Evolutionary conservation across 331 rosid species (phyloP).

Genomic region (Pyracantha coccinea): DNA sequence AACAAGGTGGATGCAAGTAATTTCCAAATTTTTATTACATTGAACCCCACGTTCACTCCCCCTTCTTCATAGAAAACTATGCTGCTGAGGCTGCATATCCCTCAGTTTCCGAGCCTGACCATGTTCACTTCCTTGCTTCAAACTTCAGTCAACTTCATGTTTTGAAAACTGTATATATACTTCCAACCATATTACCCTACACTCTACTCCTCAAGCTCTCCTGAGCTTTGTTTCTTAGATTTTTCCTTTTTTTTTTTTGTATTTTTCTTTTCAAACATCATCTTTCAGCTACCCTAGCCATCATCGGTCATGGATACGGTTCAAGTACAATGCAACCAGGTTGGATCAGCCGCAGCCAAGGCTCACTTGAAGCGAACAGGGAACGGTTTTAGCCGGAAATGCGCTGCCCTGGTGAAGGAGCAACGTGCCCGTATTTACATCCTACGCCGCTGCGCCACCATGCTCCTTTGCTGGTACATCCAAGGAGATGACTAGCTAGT

Average conservation of each 20-base stretch:
- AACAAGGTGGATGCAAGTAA: neutral
- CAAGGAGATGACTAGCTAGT: slow-evolving; percentile 66
- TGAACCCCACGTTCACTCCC: slow-evolving; percentile 46
- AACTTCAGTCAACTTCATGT: slow-evolving; percentile 26
- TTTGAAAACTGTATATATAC: slow-evolving; percentile 13
- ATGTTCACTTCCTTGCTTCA: slow-evolving; percentile 53
- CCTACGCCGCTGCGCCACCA: slow-evolving; percentile 87
- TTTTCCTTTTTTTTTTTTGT: neutral
- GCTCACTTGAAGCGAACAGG: slow-evolving; percentile 34
- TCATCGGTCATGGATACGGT: slow-evolving; percentile 29
- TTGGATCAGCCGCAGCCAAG: slow-evolving; percentile 9
- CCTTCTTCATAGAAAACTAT: slow-evolving; percentile 37
- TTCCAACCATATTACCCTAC: neutral
- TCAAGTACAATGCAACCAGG: slow-evolving; percentile 25
- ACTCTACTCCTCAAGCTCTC: slow-evolving; percentile 3
- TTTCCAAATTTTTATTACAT: slow-evolving; percentile 11
- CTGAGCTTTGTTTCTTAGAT: slow-evolving; percentile 15
- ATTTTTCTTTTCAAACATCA: neutral
- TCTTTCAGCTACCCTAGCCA: neutral
- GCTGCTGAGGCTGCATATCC: slow-evolving; percentile 53
- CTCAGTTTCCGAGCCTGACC: slow-evolving; percentile 76
- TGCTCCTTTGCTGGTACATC: slow-evolving; percentile 94
- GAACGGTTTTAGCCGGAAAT: slow-evolving; percentile 47
- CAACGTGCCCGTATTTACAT: slow-evolving; percentile 95
- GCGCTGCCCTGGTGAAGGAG: slow-evolving; percentile 69